Base-by-base conservation (phyloP, 2,329 filamentous ascomycete species). In the Fusarium algeriense region DNA sequence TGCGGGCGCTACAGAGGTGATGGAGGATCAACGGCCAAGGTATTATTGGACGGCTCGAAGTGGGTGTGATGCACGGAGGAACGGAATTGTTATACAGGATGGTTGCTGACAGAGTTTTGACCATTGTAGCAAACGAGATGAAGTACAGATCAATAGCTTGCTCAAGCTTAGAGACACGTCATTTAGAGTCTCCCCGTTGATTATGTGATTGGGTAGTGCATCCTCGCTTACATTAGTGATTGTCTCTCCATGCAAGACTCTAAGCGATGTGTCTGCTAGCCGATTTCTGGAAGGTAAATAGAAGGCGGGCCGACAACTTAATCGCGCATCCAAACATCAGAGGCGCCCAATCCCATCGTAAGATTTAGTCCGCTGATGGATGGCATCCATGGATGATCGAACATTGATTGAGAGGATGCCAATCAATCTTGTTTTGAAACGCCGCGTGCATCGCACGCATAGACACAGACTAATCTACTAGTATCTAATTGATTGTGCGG, bases 301-400 rank as follows among this genome's bases (percentile, higher is more conserved):
- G 53, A 32, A 34, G 38, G 19, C 15, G 30, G 20, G 15, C 11
- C 15, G 40, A 20, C 20, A n/a, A 3, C 41, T 44, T 32, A 7
- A 32, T 28, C 14, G 30, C n/a, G n/a, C 45, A 45, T 17, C 19
- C 15, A 15, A 11, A 19, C 13, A 28, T 34, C 8, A 43, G 17
- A 44, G 9, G 15, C 11, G 13, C 40, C n/a, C 23, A 11, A 14
- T 37, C 12, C 34, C 34, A 30, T 30, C 2, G 6, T 23, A 23
- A 23, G 23, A 23, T 23, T 32, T n/a, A 13, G 34, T 6, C 34
- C 34, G 12, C 34, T 35, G 6, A 23, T 23, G 23, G 23, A 14
- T 17, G 19, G 7, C 11, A n/a, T 17, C 20, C 3, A 12, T 50
- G 13, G 1, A 28, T 0, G 13, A n/a, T 3, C 23, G 23, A 5